A percentile compares a stretch with the other conserved stretches of the same genome.
Conservation (phyloP, 768 basidiomycete species). For the Lentinula detonsa region DNA sequence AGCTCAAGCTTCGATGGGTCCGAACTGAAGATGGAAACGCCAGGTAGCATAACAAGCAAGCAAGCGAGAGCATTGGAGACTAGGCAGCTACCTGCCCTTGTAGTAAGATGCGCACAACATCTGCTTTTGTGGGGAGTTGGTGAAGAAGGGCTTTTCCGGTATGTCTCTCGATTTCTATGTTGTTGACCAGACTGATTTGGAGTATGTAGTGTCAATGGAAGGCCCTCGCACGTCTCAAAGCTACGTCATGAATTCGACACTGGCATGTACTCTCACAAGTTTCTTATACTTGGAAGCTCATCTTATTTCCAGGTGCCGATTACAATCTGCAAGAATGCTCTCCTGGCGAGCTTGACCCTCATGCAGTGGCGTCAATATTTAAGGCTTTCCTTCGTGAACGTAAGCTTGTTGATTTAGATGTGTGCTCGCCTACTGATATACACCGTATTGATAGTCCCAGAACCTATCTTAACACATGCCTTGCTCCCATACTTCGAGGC, state of each 20-base stretch:
- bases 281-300: conserved; percentile 9
- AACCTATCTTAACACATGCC: conserved; percentile 71
- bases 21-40: conserved; percentile 7
- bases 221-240: conserved; percentile 72
- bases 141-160: conserved; percentile 87
- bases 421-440: background rate
- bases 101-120: conserved; percentile 81
- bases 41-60: conserved; percentile 17
- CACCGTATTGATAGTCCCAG: conserved; percentile 56
- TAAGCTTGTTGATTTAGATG: conserved; percentile 37
- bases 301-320: conserved; percentile 61
- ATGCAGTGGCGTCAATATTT: conserved; percentile 89
- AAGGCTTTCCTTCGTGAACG: conserved; percentile 91
- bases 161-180: conserved; percentile 17
- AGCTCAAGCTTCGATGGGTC: conserved; percentile 12
- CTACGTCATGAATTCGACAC: conserved; percentile 79
- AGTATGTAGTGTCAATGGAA: conserved; percentile 64
- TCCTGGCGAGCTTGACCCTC: conserved; percentile 88
- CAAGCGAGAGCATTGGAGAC: conserved; percentile 35
- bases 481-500: conserved; percentile 76
- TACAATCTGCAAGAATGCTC: conserved; percentile 73
- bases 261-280: conserved; percentile 28
- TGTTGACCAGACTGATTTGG: conserved; percentile 10
- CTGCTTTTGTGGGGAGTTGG: conserved; percentile 76
- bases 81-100: conserved; percentile 63